Evolutionary conservation across 257 asterid species (phyloP).

Genomic region (Leptodermis oblonga): DNA sequence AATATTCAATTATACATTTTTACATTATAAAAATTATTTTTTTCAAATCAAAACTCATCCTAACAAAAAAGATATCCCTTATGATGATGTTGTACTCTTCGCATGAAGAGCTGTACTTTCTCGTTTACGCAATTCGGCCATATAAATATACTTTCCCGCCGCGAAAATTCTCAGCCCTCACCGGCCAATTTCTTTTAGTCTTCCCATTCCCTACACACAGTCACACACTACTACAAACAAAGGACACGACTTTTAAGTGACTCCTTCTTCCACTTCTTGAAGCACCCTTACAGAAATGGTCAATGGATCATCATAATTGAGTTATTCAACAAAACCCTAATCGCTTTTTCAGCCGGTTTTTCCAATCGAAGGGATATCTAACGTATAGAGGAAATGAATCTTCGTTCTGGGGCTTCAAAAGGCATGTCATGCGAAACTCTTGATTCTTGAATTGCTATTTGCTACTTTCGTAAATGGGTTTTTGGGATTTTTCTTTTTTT

Average conservation of each 20-base stretch:
- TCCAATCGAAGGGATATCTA: not conserved
- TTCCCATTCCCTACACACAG: not conserved
- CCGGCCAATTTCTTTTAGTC: not conserved
- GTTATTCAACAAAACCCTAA: not conserved
- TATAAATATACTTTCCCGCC: constrained; percentile 15
- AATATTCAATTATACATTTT: too few species aligned
- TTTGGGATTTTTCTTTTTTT: too few species aligned
- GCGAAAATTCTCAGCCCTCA: constrained; percentile 1
- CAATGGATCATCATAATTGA: not conserved
- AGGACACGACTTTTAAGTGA: constrained; percentile 10
- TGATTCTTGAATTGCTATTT: too few species aligned
- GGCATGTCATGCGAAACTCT: too few species aligned
- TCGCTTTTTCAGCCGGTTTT: not conserved
- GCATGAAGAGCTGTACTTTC: not conserved
- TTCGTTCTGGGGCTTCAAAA: constrained; percentile 16
- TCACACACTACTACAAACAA: not conserved
- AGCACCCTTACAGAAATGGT: not conserved
- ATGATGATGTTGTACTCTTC: too few species aligned
- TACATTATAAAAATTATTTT: too few species aligned
- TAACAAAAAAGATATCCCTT: too few species aligned
- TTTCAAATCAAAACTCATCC: too few species aligned
- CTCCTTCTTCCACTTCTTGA: not conserved
- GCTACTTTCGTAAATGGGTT: too few species aligned
- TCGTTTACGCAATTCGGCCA: not conserved
- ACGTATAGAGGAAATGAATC: constrained; percentile 13